phyloP scores from a whole-genome alignment of 1,284 basidiomycete species.

The Fomitopsis palustris region DNA sequence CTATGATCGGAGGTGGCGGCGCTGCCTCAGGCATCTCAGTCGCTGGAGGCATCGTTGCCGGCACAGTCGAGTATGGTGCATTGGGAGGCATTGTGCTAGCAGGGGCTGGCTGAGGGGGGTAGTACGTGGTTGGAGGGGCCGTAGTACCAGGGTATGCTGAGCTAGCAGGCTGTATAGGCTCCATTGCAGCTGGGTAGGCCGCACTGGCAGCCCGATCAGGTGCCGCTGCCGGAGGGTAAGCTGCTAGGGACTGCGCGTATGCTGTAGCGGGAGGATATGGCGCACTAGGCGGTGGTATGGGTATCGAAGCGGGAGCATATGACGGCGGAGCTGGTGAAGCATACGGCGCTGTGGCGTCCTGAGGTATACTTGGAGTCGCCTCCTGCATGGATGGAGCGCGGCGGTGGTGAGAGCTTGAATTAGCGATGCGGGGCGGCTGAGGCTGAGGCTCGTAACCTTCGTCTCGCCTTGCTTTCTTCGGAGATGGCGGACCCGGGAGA shows the following conservation, averaged over 20 bases:
- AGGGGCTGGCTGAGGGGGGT: neutral
- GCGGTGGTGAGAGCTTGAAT: neutral
- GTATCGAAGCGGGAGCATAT: neutral
- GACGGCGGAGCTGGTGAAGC: neutral
- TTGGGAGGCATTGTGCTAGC: no score
- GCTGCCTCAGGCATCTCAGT: neutral
- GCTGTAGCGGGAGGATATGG: neutral
- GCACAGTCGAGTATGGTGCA: no score
- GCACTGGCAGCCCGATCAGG: neutral
- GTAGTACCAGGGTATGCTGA: neutral
- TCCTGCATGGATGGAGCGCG: neutral
- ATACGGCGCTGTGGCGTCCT: neutral
- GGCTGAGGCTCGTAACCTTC: neutral
- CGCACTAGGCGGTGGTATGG: neutral
- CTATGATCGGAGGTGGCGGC: neutral
- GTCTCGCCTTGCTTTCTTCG: constrained; percentile 19
- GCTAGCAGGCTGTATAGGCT: neutral
- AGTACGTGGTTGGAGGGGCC: neutral
- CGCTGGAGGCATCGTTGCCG: neutral
- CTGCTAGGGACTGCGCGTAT: neutral
- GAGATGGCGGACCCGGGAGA: constrained; percentile 13
- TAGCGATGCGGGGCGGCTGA: neutral
- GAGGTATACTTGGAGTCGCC: neutral
- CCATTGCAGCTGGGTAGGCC: neutral
- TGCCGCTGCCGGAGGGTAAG: neutral